A percentile compares a stretch with the other conserved stretches of the same genome.
These are phyloP conservation scores for Kluyveromyces aestuarii DNA, from an alignment of 805 yeast species.

Conservation along the genomic window DNA sequence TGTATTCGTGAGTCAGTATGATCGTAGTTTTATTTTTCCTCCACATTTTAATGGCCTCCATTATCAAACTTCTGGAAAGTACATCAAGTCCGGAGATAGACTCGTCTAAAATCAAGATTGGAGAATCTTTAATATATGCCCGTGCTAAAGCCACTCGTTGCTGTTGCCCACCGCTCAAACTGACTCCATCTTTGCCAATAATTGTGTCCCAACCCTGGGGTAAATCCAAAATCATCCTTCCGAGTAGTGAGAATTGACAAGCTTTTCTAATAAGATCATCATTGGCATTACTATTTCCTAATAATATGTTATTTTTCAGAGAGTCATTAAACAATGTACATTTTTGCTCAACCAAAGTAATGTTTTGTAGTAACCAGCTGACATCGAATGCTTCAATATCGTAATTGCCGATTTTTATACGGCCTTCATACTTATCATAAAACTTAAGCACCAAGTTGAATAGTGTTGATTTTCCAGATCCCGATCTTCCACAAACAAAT, in stretches of 20 bases:
- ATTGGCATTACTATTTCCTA: conserved; percentile 33
- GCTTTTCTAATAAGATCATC: conserved; percentile 31
- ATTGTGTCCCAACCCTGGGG: conserved; percentile 48
- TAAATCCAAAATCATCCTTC: conserved; percentile 37
- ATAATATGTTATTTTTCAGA: conserved; percentile 49
- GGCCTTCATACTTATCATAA: conserved; percentile 46
- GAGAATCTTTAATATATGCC: conserved; percentile 64
- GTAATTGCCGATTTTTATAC: conserved; percentile 47
- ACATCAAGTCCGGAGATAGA: conserved; percentile 74
- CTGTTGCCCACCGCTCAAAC: conserved; percentile 83
- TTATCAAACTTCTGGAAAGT: conserved; percentile 35
- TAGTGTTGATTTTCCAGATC: conserved; percentile 88
- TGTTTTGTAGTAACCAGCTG: conserved; percentile 48
- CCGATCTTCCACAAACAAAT: conserved; percentile 79
- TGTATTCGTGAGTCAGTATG: conserved; percentile 68
- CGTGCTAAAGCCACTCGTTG: conserved; percentile 82
- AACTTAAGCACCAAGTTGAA: conserved; percentile 52
- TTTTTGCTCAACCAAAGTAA: conserved; percentile 68
- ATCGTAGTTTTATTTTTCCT: conserved; percentile 68
- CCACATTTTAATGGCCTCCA: conserved; percentile 46
- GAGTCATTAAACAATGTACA: conserved; percentile 58
- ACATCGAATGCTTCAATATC: conserved; percentile 35
- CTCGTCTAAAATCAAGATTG: conserved; percentile 78
- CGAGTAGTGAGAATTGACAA: conserved; percentile 42
- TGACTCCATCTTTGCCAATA: conserved; percentile 37